phyloP scores from a whole-genome alignment of 257 asterid species.

The Nicotiana tomentosiformis region DNA sequence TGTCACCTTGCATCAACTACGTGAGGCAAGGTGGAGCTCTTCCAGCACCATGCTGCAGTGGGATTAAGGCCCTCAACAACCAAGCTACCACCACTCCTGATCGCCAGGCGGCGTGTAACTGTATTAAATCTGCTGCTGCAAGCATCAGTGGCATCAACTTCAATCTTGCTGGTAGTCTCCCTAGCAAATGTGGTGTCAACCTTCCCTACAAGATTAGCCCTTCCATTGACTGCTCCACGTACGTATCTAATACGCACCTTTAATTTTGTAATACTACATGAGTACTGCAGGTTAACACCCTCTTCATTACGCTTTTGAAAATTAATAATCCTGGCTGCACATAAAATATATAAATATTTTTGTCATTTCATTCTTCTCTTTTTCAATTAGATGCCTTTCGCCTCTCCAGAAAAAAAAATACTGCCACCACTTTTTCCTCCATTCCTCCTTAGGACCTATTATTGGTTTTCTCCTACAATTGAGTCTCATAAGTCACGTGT shows the following conservation, averaged over 20 bases:
- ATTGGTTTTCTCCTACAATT: too few species aligned
- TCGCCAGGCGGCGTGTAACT: slow-evolving; percentile 25
- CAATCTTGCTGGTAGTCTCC: slow-evolving; percentile 15
- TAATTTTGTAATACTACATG: too few species aligned
- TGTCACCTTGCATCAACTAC: slow-evolving; percentile 26
- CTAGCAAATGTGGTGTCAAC: slow-evolving; percentile 30
- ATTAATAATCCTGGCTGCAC: too few species aligned
- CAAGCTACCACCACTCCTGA: slow-evolving; percentile 26
- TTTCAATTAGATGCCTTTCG: too few species aligned
- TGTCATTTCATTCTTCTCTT: too few species aligned
- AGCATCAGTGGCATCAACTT: slow-evolving; percentile 2
- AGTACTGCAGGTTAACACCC: too few species aligned
- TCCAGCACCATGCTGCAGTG: slow-evolving; percentile 28
- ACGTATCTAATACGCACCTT: not conserved
- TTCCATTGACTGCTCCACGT: slow-evolving; percentile 42
- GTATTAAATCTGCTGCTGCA: slow-evolving; percentile 17
- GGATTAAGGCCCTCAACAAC: slow-evolving; percentile 9
- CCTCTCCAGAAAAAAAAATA: too few species aligned
- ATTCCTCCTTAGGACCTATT: too few species aligned
- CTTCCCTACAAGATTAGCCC: slow-evolving; percentile 39
- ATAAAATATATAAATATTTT: too few species aligned
- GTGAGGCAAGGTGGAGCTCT: not conserved
- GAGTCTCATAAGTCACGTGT: too few species aligned
- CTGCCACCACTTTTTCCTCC: too few species aligned
- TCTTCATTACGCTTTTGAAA: too few species aligned